phyloP scores from a whole-genome alignment of 306 rosid species.

The Fragaria vesca region DNA sequence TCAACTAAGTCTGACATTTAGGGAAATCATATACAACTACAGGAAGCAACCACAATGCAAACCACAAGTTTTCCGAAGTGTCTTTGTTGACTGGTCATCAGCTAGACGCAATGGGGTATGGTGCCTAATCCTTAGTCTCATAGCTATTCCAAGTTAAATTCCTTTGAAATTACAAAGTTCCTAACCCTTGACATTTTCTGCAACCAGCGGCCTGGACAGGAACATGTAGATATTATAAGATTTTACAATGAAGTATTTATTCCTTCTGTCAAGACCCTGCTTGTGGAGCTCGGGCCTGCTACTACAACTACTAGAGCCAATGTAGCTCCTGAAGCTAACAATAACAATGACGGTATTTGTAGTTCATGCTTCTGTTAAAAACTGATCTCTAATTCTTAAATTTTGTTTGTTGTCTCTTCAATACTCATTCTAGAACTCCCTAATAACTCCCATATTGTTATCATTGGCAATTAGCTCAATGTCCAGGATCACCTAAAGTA shows the following conservation, averaged over 20 bases:
- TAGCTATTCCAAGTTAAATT: neutral
- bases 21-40: constrained; percentile 83
- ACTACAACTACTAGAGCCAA: constrained; percentile 50
- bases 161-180: constrained; percentile 13
- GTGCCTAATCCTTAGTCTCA: constrained; percentile 15
- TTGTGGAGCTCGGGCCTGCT: constrained; percentile 89
- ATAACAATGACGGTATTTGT: constrained; percentile 57
- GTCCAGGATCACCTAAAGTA: constrained; percentile 92
- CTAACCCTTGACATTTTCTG: constrained; percentile 36
- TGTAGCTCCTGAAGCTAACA: constrained; percentile 61
- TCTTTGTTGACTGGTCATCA: constrained; percentile 77
- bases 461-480: constrained; percentile 53
- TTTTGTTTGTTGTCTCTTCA: constrained; percentile 18
- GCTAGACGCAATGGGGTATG: constrained; percentile 76
- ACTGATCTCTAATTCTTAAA: neutral
- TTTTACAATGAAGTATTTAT: constrained; percentile 87
- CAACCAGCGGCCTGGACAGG: constrained; percentile 71
- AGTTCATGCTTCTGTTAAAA: constrained; percentile 8
- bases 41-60: constrained; percentile 95
- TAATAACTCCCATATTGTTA: constrained; percentile 15
- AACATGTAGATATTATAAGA: constrained; percentile 84
- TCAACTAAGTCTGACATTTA: constrained; percentile 76
- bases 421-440: constrained; percentile 25
- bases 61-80: constrained; percentile 88
- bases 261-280: constrained; percentile 81